Evolutionary conservation across 306 rosid species (phyloP).

Genomic region (Luffa acutangula): DNA sequence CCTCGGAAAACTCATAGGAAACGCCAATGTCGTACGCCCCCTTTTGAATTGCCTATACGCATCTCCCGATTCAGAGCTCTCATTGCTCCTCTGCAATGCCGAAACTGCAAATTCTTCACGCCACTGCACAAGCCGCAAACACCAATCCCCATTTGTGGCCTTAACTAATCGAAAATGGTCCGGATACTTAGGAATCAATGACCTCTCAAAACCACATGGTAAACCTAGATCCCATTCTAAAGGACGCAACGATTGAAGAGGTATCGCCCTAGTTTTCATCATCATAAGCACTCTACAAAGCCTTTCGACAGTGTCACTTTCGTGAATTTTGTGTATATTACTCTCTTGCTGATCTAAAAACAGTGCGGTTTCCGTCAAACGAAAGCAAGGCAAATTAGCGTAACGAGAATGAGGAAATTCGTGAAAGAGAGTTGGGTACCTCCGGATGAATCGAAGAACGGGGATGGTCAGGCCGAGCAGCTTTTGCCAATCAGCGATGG

Average conservation of each 20-base stretch:
- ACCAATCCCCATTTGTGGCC: constrained; percentile 36
- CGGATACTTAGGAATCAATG: constrained; percentile 48
- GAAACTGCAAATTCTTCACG: constrained; percentile 57
- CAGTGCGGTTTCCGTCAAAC: constrained; percentile 58
- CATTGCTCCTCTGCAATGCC: constrained; percentile 55
- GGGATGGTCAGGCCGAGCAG: constrained; percentile 88
- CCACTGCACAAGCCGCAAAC: constrained; percentile 37
- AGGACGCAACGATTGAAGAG: constrained; percentile 40
- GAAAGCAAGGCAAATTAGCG: constrained; percentile 59
- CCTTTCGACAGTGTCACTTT: constrained; percentile 39
- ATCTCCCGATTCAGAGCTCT: constrained; percentile 21
- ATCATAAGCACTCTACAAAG: constrained; percentile 76
- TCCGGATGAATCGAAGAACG: constrained; percentile 75
- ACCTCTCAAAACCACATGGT: constrained; percentile 59
- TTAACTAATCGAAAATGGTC: constrained; percentile 40
- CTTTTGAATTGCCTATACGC: constrained; percentile 61
- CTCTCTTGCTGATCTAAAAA: constrained; percentile 55
- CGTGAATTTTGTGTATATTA: constrained; percentile 32
- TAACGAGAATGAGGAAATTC: constrained; percentile 84
- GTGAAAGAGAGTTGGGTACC: constrained; percentile 74
- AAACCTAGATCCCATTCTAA: constrained; percentile 84
- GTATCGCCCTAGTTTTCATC: constrained; percentile 34
- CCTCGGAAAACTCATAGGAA: constrained; percentile 73
- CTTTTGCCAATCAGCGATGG: constrained; percentile 77
- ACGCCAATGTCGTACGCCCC: constrained; percentile 53